These are phyloP conservation scores for Venturiaceae sp. DNA, from an alignment of 2,329 filamentous ascomycete species.

Conservation along the genomic window DNA sequence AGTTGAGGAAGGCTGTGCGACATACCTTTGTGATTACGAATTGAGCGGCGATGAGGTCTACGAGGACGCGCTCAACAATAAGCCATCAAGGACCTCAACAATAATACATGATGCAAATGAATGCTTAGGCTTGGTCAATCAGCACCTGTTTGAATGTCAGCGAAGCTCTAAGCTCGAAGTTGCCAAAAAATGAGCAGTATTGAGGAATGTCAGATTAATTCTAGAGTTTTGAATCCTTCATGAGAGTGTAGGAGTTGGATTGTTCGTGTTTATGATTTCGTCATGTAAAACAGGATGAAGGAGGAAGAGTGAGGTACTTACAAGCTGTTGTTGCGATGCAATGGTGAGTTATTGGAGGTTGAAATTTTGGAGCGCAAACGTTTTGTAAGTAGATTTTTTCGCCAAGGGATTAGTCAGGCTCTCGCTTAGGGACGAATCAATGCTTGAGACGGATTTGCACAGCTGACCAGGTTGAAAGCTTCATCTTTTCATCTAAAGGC, in stretches of 20 bases:
- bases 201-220: slow-evolving; percentile 43
- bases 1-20: slow-evolving; percentile 10
- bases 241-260: slow-evolving; percentile 48
- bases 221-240: slow-evolving; percentile 46
- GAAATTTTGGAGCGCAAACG: not conserved
- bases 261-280: slow-evolving; percentile 27
- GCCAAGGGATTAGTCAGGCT: no score
- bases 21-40: slow-evolving; percentile 33
- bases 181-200: not conserved
- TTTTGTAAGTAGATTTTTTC: not conserved
- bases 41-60: slow-evolving; percentile 9
- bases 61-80: slow-evolving; percentile 6
- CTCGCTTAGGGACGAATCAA: no score
- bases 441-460: no score
- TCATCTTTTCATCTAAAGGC: no score
- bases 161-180: not conserved
- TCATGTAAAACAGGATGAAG: not conserved
- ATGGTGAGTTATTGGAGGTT: not conserved
- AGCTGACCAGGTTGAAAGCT: no score
- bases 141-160: not conserved
- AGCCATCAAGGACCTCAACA: not conserved
- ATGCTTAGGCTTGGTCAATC: not conserved
- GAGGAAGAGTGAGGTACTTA: not conserved
- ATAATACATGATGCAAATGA: not conserved
- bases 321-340: not conserved